Evolutionary conservation across 495 filamentous ascomycete genomes (phyloP).

Genomic region (Pseudevernia furfuracea): DNA sequence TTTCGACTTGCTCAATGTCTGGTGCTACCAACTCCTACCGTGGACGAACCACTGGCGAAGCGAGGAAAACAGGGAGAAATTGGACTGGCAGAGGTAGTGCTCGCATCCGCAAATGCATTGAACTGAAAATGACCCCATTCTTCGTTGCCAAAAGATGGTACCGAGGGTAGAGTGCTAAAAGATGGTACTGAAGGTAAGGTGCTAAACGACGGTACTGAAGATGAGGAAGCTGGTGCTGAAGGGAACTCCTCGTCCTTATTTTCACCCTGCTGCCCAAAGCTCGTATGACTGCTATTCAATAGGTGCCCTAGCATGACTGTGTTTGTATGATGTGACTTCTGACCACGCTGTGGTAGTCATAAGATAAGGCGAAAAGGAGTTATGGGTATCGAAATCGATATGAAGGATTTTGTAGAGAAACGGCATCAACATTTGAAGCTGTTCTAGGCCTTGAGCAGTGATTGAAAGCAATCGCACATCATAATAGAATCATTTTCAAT

Average conservation of each 20-base stretch:
- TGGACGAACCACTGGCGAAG: not conserved
- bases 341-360: too few relatives aligned
- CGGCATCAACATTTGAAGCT: not conserved
- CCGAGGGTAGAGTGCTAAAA: not conserved
- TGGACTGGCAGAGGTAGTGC: slow-evolving; percentile 5
- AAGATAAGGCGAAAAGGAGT: not conserved
- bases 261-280: not conserved
- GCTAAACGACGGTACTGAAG: not conserved
- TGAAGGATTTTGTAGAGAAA: not conserved
- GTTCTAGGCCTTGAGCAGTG: not conserved
- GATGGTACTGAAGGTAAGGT: not conserved
- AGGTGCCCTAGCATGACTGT: not conserved
- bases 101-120: not conserved
- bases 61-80: not conserved
- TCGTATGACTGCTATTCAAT: not conserved
- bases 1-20: not conserved
- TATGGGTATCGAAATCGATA: not conserved
- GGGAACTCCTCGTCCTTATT: not conserved
- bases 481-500: not conserved
- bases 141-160: not conserved
- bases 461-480: not conserved
- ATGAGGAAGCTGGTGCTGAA: not conserved
- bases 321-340: not conserved
- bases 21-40: not conserved
- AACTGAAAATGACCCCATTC: not conserved